These are phyloP conservation scores for Filobasidium uniguttulatum DNA, from an alignment of 1,284 basidiomycete genomes.

Conservation along the genomic window DNA sequence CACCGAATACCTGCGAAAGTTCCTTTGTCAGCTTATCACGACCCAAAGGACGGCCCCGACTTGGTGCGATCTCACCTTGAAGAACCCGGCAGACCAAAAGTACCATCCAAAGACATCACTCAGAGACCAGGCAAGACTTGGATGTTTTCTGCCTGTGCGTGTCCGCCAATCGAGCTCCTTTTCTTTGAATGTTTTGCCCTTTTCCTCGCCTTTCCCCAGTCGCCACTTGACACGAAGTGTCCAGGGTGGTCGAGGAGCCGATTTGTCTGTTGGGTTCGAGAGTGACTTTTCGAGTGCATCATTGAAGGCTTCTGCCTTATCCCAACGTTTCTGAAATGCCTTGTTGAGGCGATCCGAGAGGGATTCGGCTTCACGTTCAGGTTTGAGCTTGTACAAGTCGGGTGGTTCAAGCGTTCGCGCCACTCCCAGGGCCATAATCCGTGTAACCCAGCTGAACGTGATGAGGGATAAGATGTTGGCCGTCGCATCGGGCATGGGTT, in stretches of 20 bases:
- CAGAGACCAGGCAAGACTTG: conserved; percentile 60
- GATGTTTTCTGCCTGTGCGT: conserved; percentile 48
- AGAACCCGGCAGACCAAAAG: conserved; percentile 65
- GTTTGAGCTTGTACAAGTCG: conserved; percentile 70
- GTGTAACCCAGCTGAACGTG: conserved; percentile 59
- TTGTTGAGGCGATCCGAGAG: conserved; percentile 51
- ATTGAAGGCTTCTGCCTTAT: conserved; percentile 57
- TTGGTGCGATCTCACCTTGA: conserved; percentile 47
- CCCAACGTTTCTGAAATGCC: conserved; percentile 51
- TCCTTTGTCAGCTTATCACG: background rate
- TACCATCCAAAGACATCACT: conserved; percentile 68
- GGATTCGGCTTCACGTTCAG: conserved; percentile 42
- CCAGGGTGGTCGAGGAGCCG: conserved; percentile 49
- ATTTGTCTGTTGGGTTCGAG: too few species aligned
- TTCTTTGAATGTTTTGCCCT: conserved; percentile 36
- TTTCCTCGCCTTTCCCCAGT: conserved; percentile 37
- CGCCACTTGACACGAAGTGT: conserved; percentile 47
- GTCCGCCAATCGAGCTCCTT: conserved; percentile 53
- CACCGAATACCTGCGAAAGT: conserved; percentile 43
- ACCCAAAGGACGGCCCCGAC: conserved; percentile 10
- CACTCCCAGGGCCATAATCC: conserved; percentile 46
- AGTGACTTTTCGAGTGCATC: conserved; percentile 45
- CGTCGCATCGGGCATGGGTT: conserved; percentile 42
- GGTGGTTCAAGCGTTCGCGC: conserved; percentile 63
- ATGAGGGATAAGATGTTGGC: conserved; percentile 45